These are phyloP conservation scores for Rhodotorula paludigena DNA, from an alignment of 768 basidiomycete species.

Conservation along the genomic window DNA sequence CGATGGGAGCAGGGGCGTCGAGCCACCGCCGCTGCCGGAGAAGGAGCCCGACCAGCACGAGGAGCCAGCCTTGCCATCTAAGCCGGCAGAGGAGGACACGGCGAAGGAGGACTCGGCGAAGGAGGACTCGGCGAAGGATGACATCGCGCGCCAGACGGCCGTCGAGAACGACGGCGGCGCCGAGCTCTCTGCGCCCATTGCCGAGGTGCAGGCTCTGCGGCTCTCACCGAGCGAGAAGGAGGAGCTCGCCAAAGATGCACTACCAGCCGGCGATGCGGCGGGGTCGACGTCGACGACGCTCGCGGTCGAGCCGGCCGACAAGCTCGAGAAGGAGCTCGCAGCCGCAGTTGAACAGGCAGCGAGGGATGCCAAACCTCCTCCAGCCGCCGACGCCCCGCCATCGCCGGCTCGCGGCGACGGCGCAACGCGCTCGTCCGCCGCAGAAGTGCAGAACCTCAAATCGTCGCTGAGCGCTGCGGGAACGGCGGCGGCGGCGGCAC, in stretches of 20 bases:
- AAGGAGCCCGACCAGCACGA: not conserved
- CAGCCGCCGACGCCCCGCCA: no score
- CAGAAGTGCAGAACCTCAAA: not conserved
- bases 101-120: no score
- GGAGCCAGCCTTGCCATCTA: not conserved
- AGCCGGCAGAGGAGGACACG: no score
- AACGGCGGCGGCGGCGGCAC: not conserved
- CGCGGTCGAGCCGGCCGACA: no score
- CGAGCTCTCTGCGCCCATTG: conserved; percentile 17
- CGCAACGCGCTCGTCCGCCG: no score
- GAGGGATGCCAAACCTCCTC: no score
- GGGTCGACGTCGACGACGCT: not conserved
- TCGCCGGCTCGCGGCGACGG: no score
- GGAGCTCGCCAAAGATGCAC: not conserved
- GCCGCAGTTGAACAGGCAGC: not conserved
- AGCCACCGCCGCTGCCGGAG: conserved; percentile 10
- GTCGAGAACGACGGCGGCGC: conserved; percentile 30
- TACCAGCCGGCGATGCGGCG: not conserved
- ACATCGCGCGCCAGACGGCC: not conserved
- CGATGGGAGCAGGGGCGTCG: not conserved
- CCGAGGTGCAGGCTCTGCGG: conserved; percentile 7
- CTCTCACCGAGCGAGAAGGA: not conserved
- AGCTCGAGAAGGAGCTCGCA: not conserved
- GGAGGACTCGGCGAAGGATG: no score
- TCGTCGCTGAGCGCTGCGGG: not conserved